A percentile compares a stretch with the other conserved stretches of the same genome.
Evolutionary conservation across 305 asterid genomes (phyloP).

Genomic region (Plantago rigida): DNA sequence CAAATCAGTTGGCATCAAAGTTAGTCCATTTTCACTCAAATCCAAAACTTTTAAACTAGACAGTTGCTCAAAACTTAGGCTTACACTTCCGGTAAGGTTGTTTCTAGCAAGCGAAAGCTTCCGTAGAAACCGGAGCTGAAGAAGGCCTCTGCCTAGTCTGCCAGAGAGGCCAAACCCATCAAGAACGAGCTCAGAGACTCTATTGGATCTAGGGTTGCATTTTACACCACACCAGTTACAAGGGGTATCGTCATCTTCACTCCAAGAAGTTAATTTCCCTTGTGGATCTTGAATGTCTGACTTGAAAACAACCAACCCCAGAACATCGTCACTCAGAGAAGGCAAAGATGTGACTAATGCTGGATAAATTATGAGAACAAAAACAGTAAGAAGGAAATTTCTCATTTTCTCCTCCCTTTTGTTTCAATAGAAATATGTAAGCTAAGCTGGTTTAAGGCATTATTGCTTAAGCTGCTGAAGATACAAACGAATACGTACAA

Average conservation of each 20-base stretch:
- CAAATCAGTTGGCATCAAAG: constrained; percentile 43
- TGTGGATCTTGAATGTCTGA: constrained; percentile 66
- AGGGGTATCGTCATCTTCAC: constrained; percentile 65
- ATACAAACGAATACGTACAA: too few relatives aligned
- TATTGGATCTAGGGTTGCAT: constrained; percentile 72
- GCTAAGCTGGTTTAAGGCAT: too few relatives aligned
- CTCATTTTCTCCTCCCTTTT: constrained; percentile 31
- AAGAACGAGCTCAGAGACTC: constrained; percentile 77
- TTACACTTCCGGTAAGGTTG: constrained; percentile 61
- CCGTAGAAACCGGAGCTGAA: constrained; percentile 52
- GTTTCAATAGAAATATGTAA: too few relatives aligned
- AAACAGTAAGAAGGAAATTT: constrained; percentile 26
- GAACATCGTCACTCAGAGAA: constrained; percentile 69
- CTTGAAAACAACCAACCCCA: constrained; percentile 81
- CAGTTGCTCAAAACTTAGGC: constrained; percentile 52
- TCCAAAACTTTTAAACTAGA: constrained; percentile 49
- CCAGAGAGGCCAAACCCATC: constrained; percentile 77
- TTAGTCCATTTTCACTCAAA: constrained; percentile 60
- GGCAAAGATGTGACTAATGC: constrained; percentile 38
- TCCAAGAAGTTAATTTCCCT: constrained; percentile 62
- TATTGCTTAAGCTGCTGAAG: too few relatives aligned
- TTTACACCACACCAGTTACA: constrained; percentile 69
- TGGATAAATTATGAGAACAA: constrained; percentile 24
- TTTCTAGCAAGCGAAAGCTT: constrained; percentile 61
- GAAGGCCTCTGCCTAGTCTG: constrained; percentile 70